phyloP scores from a whole-genome alignment of 73 alveolate species.

The Effrenium voratum region DNA sequence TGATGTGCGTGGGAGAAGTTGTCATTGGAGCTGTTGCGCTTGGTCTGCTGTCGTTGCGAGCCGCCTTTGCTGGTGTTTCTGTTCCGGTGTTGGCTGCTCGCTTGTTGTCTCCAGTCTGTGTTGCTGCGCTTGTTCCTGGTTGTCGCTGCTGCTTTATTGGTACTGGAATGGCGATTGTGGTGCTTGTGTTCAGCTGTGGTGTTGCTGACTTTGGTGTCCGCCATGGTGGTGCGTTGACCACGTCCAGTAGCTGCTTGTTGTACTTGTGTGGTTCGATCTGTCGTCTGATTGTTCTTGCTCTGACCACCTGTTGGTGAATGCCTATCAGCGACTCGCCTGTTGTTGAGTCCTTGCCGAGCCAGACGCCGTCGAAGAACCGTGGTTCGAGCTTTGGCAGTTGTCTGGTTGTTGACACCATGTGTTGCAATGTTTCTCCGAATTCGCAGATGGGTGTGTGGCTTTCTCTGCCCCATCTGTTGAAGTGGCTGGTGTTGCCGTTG shows the following conservation, averaged over 20 bases:
- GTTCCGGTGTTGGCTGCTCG: neutral
- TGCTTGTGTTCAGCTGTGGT: neutral
- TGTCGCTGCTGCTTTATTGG: neutral
- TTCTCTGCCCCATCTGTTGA: neutral
- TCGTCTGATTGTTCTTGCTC: conserved; percentile 13
- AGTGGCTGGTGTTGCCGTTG: neutral
- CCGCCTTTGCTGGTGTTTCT: too few species aligned
- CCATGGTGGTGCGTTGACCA: neutral
- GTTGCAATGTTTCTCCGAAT: conserved; percentile 15
- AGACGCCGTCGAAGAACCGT: neutral
- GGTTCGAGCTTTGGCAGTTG: conserved; percentile 12
- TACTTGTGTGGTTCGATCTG: conserved; percentile 21
- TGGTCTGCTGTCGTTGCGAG: too few species aligned
- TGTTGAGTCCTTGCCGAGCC: conserved; percentile 36
- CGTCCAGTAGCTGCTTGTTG: conserved; percentile 16
- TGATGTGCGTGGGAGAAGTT: neutral
- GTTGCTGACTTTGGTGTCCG: neutral
- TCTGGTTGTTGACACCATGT: conserved; percentile 23
- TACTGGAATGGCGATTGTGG: neutral
- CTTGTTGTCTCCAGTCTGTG: neutral
- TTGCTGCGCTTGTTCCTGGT: too few species aligned
- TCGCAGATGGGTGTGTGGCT: conserved; percentile 30
- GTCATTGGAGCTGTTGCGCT: neutral
- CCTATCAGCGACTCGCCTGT: neutral
- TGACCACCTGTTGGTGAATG: conserved; percentile 1